These are phyloP conservation scores for Cercospora citrullina DNA, from an alignment of 2,329 filamentous ascomycete genomes.

Conservation along the genomic window DNA sequence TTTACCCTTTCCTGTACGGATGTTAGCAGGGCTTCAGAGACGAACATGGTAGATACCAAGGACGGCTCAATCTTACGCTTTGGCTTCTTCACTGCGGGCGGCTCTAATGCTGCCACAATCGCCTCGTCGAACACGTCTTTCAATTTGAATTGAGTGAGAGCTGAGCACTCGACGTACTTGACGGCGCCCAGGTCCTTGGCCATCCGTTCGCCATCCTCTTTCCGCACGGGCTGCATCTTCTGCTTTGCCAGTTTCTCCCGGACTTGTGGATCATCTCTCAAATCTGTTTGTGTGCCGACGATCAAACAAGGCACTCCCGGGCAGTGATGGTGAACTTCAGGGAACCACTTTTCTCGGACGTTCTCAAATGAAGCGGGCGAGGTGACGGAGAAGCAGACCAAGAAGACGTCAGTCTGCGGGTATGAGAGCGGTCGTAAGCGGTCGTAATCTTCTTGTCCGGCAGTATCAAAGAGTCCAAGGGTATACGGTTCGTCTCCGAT, in stretches of 20 bases:
- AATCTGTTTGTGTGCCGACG: conserved; percentile 95
- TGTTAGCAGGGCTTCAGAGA: background rate
- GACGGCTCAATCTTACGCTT: conserved; percentile 31
- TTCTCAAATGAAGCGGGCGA: conserved; percentile 98
- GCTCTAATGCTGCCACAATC: conserved; percentile 92
- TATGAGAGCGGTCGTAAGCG: conserved; percentile 94
- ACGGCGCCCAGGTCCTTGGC: conserved; percentile 96
- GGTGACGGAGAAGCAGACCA: conserved; percentile 98
- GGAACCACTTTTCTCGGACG: conserved; percentile 98
- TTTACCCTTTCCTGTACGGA: conserved; percentile 36
- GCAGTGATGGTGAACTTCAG: conserved; percentile 97
- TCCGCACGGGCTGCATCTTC: conserved; percentile 90
- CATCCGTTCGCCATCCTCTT: conserved; percentile 93
- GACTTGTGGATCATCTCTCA: conserved; percentile 84
- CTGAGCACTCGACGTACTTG: conserved; percentile 98
- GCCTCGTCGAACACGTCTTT: conserved; percentile 99
- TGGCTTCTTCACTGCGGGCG: conserved; percentile 74
- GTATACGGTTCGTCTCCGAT: conserved; percentile 99
- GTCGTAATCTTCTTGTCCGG: conserved; percentile 99
- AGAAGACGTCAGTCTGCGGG: conserved; percentile 96
- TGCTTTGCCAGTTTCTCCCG: conserved; percentile 91
- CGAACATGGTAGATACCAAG: background rate
- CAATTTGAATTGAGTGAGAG: conserved; percentile 94
- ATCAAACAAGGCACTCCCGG: conserved; percentile 97
- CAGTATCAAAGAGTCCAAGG: conserved; percentile 94